Conservation (phyloP, 169 alveolate genomes). For the Cryptosporidium viatorum region DNA sequence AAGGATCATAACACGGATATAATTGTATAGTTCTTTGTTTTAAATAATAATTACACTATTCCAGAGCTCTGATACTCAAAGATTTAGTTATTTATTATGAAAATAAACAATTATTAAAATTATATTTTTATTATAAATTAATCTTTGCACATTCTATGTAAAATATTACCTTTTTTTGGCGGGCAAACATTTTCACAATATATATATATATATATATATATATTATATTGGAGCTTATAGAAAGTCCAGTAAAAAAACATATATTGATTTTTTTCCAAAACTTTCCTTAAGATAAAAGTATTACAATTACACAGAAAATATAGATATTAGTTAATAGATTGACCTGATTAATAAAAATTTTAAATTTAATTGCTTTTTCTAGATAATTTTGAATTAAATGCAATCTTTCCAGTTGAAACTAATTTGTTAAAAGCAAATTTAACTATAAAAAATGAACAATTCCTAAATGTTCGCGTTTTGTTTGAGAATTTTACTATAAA, state of each 20-base stretch:
- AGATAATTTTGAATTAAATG: not conserved
- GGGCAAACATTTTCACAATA: too few relatives aligned
- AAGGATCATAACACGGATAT: not conserved
- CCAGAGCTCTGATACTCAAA: not conserved
- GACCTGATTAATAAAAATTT: not conserved
- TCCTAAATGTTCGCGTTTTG: not conserved
- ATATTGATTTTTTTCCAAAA: too few relatives aligned
- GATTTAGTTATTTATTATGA: not conserved
- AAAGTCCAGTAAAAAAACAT: not conserved
- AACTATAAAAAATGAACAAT: not conserved
- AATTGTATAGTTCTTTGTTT: not conserved
- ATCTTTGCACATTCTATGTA: conserved; percentile 3
- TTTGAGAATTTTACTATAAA: conserved; percentile 13
- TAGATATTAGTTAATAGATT: not conserved
- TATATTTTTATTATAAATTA: not conserved
- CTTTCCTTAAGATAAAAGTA: too few relatives aligned
- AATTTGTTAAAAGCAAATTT: not conserved
- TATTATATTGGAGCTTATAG: not conserved
- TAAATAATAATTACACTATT: not conserved
- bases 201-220: too few relatives aligned
- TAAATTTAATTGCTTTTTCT: not conserved
- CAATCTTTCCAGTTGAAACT: not conserved
- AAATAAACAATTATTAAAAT: not conserved
- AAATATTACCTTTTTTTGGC: not conserved
- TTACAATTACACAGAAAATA: not conserved